These are phyloP conservation scores for Ogataea hybrid DNA, from an alignment of 1,139 yeast genomes.

Conservation along the genomic window DNA sequence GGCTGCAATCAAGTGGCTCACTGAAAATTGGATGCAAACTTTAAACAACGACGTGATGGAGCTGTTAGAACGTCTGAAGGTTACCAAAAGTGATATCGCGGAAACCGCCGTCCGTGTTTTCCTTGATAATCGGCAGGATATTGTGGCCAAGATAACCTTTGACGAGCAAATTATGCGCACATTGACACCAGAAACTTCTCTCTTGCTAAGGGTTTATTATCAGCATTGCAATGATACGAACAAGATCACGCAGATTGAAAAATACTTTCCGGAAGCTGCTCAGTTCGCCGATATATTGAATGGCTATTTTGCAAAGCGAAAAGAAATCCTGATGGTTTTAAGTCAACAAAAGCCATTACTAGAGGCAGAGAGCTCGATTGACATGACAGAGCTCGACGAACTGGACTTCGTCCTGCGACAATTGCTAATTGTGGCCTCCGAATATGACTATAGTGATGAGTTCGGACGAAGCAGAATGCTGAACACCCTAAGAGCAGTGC, in stretches of 20 bases:
- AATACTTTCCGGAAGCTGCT: conserved; percentile 77
- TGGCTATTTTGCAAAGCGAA: conserved; percentile 50
- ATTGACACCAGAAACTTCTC: conserved; percentile 72
- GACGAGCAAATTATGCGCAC: conserved; percentile 63
- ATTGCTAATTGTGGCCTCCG: conserved; percentile 61
- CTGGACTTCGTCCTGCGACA: conserved; percentile 77
- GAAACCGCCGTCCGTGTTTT: conserved; percentile 64
- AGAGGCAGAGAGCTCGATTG: conserved; percentile 20
- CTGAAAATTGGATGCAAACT: conserved; percentile 67
- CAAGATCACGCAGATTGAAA: conserved; percentile 59
- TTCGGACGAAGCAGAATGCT: conserved; percentile 84
- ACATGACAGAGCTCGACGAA: conserved; percentile 46
- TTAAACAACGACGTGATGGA: conserved; percentile 71
- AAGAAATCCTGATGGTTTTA: conserved; percentile 36
- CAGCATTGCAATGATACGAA: conserved; percentile 58
- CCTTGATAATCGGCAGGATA: conserved; percentile 61
- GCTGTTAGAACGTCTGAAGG: conserved; percentile 68
- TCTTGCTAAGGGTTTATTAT: conserved; percentile 66
- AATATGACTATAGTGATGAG: conserved; percentile 88
- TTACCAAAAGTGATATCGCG: conserved; percentile 62
- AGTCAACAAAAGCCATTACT: conserved; percentile 26
- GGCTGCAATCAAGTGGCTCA: conserved; percentile 73
- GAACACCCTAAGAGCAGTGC: conserved; percentile 62
- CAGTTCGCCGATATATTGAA: conserved; percentile 60
- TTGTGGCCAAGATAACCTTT: conserved; percentile 55